These are phyloP conservation scores for Vitis hybrid DNA, from an alignment of 177 flowering plant genomes.

Conservation along the genomic window DNA sequence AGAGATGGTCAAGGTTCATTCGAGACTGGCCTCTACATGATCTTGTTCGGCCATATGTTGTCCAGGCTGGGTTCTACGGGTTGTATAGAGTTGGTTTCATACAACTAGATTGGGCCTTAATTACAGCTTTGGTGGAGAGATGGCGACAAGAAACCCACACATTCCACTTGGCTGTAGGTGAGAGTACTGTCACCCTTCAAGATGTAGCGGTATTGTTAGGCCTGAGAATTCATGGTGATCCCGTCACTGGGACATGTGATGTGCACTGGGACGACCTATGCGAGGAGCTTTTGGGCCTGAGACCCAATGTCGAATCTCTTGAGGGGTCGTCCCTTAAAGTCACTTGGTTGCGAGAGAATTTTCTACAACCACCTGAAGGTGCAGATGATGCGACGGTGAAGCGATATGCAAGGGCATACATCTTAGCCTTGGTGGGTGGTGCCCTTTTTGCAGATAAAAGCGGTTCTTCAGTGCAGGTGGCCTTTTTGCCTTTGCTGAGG, in stretches of 20 bases:
- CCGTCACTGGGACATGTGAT: no score
- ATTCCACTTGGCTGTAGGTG: slow-evolving; percentile 15
- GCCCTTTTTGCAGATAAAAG: slow-evolving; percentile 6
- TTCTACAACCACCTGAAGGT: no score
- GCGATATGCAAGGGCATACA: no score
- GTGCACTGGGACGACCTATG: no score
- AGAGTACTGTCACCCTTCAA: slow-evolving; percentile 12
- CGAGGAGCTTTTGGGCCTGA: no score
- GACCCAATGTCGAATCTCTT: no score
- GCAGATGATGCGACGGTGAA: no score
- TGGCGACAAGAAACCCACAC: slow-evolving; percentile 18
- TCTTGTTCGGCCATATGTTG: background rate
- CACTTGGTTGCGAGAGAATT: no score
- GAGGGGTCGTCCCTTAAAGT: no score
- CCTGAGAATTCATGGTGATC: no score
- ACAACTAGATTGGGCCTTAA: slow-evolving; percentile 15
- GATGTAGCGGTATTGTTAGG: background rate
- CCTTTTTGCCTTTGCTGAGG: slow-evolving; percentile 6
- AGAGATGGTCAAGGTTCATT: no score
- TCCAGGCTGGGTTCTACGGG: slow-evolving; percentile 14
- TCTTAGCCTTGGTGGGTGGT: slow-evolving; percentile 7
- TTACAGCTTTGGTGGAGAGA: slow-evolving; percentile 17
- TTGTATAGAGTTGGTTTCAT: slow-evolving; percentile 11
- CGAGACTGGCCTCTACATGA: no score
- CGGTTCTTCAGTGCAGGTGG: slow-evolving; percentile 9